These are phyloP conservation scores for Cucurbita moschata DNA, from an alignment of 306 rosid genomes.

Conservation along the genomic window DNA sequence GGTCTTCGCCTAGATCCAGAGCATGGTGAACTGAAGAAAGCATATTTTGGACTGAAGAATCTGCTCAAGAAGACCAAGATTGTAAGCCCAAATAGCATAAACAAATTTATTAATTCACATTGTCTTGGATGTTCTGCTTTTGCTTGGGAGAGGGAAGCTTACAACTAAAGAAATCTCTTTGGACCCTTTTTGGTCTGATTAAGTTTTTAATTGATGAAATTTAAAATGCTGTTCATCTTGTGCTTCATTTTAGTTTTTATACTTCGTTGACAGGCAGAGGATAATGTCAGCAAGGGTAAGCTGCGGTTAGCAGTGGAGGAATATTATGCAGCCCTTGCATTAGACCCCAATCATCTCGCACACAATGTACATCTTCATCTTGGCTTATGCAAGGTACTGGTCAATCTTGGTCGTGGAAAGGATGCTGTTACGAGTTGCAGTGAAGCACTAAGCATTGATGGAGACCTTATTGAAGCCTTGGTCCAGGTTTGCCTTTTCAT, in stretches of 20 bases:
- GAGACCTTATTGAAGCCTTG: conserved; percentile 73
- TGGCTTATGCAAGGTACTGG: conserved; percentile 74
- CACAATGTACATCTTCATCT: conserved; percentile 91
- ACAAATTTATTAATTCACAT: background rate
- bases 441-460: conserved; percentile 68
- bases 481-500: conserved; percentile 48
- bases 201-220: background rate
- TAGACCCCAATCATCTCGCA: conserved; percentile 77
- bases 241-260: conserved; percentile 8
- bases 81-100: conserved; percentile 29
- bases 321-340: conserved; percentile 55
- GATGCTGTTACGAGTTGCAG: conserved; percentile 77
- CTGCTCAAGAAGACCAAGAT: conserved; percentile 81
- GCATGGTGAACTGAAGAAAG: conserved; percentile 78
- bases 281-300: conserved; percentile 78
- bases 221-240: background rate
- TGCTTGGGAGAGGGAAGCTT: background rate
- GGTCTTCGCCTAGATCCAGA: conserved; percentile 99
- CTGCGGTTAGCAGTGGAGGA: conserved; percentile 85
- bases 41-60: conserved; percentile 86
- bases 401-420: conserved; percentile 92
- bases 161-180: background rate
- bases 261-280: conserved; percentile 61
- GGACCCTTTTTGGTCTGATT: background rate
- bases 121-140: background rate